phyloP scores from a whole-genome alignment of 2,329 filamentous ascomycete genomes.

The Penicillium concentricum region DNA sequence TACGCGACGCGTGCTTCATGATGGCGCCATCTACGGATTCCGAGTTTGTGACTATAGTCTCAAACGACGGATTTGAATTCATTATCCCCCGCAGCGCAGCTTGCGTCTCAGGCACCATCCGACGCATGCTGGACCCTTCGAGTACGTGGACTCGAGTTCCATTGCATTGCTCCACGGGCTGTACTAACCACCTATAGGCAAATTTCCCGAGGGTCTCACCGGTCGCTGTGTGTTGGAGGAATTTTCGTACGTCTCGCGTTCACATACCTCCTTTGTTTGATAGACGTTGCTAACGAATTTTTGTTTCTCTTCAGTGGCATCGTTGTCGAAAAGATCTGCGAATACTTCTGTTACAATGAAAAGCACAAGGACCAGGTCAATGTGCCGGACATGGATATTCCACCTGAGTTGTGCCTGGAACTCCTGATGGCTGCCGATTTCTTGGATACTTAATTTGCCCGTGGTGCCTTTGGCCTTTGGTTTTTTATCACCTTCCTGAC shows the following conservation, averaged over 20 bases:
- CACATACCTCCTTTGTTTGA: neutral
- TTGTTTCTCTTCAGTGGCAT: slow-evolving; percentile 48
- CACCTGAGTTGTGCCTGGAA: slow-evolving; percentile 64
- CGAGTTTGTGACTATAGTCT: slow-evolving; percentile 64
- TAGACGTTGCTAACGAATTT: slow-evolving; percentile 3
- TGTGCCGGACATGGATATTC: slow-evolving; percentile 66
- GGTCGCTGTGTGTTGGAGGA: slow-evolving; percentile 60
- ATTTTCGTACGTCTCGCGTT: slow-evolving; percentile 51
- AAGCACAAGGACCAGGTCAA: slow-evolving; percentile 60
- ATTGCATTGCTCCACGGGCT: neutral
- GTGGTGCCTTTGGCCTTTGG: neutral
- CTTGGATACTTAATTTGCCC: slow-evolving; percentile 47
- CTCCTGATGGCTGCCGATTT: slow-evolving; percentile 68
- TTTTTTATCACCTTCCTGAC: neutral
- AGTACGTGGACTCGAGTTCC: slow-evolving; percentile 47
- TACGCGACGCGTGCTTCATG: slow-evolving; percentile 14
- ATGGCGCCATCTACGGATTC: slow-evolving; percentile 25
- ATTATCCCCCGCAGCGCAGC: slow-evolving; percentile 61
- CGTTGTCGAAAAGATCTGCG: slow-evolving; percentile 67
- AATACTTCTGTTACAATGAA: slow-evolving; percentile 68
- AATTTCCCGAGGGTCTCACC: slow-evolving; percentile 60
- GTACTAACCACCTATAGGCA: slow-evolving; percentile 44
- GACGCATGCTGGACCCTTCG: slow-evolving; percentile 57
- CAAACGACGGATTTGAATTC: slow-evolving; percentile 64
- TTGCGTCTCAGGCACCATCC: slow-evolving; percentile 60